Conservation (phyloP, 2,329 filamentous ascomycete species). For the Emericellopsis cladophorae region DNA sequence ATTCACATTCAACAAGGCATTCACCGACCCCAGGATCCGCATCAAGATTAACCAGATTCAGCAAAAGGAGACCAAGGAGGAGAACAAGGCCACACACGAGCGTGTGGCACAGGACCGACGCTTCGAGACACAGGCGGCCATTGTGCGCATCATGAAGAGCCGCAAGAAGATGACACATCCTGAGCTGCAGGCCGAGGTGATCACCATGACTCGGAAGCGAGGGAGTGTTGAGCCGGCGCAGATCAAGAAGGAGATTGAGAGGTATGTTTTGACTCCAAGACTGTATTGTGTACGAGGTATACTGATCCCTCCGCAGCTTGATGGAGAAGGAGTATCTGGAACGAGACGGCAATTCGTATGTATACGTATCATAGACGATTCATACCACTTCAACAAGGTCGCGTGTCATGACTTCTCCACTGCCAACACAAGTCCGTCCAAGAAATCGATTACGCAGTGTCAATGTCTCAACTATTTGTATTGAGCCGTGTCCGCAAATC, state of each 20-base stretch:
- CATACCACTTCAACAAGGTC: too few relatives aligned
- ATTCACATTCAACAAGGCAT: slow-evolving; percentile 69
- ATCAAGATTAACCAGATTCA: slow-evolving; percentile 99
- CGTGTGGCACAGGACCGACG: slow-evolving; percentile 79
- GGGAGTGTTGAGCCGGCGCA: slow-evolving; percentile 75
- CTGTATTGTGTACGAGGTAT: not conserved
- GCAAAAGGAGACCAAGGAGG: slow-evolving; percentile 86
- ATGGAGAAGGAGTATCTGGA: slow-evolving; percentile 94
- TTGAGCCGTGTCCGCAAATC: too few relatives aligned
- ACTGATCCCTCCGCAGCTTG: slow-evolving; percentile 36
- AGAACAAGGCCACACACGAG: slow-evolving; percentile 90
- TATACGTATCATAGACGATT: slow-evolving; percentile 35
- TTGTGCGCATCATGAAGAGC: slow-evolving; percentile 95
- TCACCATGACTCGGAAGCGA: slow-evolving; percentile 75
- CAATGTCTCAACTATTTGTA: too few relatives aligned
- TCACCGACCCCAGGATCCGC: slow-evolving; percentile 70
- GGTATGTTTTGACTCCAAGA: slow-evolving; percentile 37
- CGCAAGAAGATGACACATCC: slow-evolving; percentile 75
- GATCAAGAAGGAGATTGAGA: slow-evolving; percentile 97
- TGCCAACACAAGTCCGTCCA: too few relatives aligned
- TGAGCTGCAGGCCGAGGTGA: slow-evolving; percentile 85
- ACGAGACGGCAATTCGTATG: slow-evolving; percentile 58
- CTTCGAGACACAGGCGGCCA: slow-evolving; percentile 93
- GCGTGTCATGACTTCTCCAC: too few relatives aligned
- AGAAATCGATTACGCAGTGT: too few relatives aligned